phyloP scores from a whole-genome alignment of 331 rosid genomes.

The Telfairia occidentalis region DNA sequence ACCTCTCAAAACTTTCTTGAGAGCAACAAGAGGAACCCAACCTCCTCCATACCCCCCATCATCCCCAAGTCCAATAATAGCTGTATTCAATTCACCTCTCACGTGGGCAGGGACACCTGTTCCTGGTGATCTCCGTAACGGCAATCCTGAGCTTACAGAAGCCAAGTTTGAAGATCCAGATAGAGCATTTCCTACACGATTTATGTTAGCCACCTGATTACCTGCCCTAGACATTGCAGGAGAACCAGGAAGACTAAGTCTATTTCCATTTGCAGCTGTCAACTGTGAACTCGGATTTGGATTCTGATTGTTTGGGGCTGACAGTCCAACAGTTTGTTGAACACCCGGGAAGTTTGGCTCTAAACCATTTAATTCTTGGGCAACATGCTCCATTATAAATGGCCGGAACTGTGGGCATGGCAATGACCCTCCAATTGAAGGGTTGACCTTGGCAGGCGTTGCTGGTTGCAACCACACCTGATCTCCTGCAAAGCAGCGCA shows the following conservation, averaged over 20 bases:
- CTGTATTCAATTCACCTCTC: constrained; percentile 94
- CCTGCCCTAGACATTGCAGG: constrained; percentile 69
- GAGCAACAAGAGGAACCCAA: constrained; percentile 99
- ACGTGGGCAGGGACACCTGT: constrained; percentile 93
- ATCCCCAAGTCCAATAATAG: constrained; percentile 97
- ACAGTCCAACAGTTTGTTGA: constrained; percentile 62
- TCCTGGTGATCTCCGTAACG: constrained; percentile 74
- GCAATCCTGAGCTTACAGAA: constrained; percentile 45
- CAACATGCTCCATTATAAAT: constrained; percentile 98
- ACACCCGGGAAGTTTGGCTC: constrained; percentile 68
- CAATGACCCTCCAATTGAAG: constrained; percentile 78
- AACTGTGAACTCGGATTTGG: constrained; percentile 48
- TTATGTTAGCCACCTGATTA: constrained; percentile 59
- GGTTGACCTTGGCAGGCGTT: constrained; percentile 89
- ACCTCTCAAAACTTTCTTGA: constrained; percentile 93
- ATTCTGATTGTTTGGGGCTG: constrained; percentile 57
- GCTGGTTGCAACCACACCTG: constrained; percentile 99
- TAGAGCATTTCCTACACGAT: constrained; percentile 72
- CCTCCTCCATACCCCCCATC: constrained; percentile 99
- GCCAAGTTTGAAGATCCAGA: constrained; percentile 73
- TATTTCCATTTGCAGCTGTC: constrained; percentile 63
- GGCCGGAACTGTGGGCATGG: constrained; percentile 99
- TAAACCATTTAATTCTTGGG: constrained; percentile 87
- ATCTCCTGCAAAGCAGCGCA: constrained; percentile 99
- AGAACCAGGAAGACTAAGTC: constrained; percentile 57